Evolutionary conservation across 2,329 filamentous ascomycete species (phyloP).

Genomic region (Domatiomyces globalis): DNA sequence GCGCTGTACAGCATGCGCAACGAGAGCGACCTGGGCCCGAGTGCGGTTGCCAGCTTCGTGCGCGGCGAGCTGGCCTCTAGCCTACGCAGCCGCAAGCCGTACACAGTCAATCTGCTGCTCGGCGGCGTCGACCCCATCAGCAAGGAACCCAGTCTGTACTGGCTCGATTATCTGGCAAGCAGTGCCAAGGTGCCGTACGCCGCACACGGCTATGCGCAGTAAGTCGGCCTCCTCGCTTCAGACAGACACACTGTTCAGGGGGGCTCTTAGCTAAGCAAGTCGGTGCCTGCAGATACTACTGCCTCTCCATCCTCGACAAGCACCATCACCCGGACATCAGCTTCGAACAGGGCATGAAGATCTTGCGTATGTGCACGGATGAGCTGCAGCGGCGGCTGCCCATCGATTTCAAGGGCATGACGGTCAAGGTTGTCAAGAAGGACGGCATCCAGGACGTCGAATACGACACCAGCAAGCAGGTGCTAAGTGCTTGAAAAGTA

Average conservation of each 20-base stretch:
- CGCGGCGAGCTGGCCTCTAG: slow-evolving; percentile 84
- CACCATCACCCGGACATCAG: slow-evolving; percentile 93
- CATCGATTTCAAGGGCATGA: slow-evolving; percentile 94
- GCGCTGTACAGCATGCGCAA: slow-evolving; percentile 99
- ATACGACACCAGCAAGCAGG: slow-evolving; percentile 63
- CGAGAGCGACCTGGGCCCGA: slow-evolving; percentile 77
- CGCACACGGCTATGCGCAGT: slow-evolving; percentile 96
- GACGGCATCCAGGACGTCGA: slow-evolving; percentile 77
- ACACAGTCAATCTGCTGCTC: slow-evolving; percentile 90
- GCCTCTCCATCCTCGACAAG: slow-evolving; percentile 92
- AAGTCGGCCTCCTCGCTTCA: no score
- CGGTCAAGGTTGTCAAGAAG: slow-evolving; percentile 89
- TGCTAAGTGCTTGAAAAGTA: slow-evolving; percentile 29
- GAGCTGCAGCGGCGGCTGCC: slow-evolving; percentile 94
- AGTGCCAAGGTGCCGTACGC: slow-evolving; percentile 83
- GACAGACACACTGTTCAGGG: no score
- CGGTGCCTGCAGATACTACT: slow-evolving; percentile 61
- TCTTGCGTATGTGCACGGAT: slow-evolving; percentile 87
- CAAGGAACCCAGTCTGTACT: slow-evolving; percentile 82
- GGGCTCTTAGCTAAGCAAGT: not conserved
- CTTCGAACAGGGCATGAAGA: slow-evolving; percentile 77
- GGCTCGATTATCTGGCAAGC: slow-evolving; percentile 92
- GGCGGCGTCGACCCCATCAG: slow-evolving; percentile 88
- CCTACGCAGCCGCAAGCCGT: slow-evolving; percentile 81
- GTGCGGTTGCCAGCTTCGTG: slow-evolving; percentile 82